Evolutionary conservation across 2,329 filamentous ascomycete genomes (phyloP), one percentile per base, ranked within the genome.

Genomic region (Emydomyces testavorans): DNA sequence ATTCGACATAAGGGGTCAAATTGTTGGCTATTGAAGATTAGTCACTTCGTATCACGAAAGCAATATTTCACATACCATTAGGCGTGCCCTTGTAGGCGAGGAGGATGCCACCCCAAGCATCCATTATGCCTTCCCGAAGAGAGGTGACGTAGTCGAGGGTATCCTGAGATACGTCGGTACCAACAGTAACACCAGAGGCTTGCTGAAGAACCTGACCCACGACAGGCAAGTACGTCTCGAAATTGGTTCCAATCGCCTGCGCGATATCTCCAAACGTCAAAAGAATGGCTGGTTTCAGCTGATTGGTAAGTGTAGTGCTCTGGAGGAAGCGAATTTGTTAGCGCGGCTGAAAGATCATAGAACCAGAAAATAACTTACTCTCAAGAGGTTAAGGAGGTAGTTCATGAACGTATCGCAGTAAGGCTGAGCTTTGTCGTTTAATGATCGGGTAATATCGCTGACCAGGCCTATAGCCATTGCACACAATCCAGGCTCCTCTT

Each of bases 381-480:
- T 80, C 35, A 98, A 72, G 68, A 94, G 93, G 73, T 87, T 89
- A 53, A 98, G 78, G 50, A 98, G 75, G 64, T 92, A 85, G 75
- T 98, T 98, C 92, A 98, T 98, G 67, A 96, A 95, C 56, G 82
- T 79, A 61, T 98, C 92, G 68, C 92, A 98, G 74, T 83, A 96
- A 49, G 90, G 92, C 69, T 94, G 86, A 61, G 90, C 85, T 65
- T 84, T 85, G 63, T 88, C 82, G 63, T 88, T 86, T 63, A 96
- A 75, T 13, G 90, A 92, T 58, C 92, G 83, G 45, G 88, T 90
- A 59, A 98, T 92, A 63, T 98, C 92, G 65, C 90, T 94, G 57
- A 96, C 90, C 49, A 98, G 78, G 58, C 92, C 92, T 65, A 98
- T 95, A 59, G 92, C 90, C 82, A 96, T 93, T 38, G 90, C 83